Evolutionary conservation across 768 basidiomycete species (phyloP).

Genomic region (Suillus tomentosus): DNA sequence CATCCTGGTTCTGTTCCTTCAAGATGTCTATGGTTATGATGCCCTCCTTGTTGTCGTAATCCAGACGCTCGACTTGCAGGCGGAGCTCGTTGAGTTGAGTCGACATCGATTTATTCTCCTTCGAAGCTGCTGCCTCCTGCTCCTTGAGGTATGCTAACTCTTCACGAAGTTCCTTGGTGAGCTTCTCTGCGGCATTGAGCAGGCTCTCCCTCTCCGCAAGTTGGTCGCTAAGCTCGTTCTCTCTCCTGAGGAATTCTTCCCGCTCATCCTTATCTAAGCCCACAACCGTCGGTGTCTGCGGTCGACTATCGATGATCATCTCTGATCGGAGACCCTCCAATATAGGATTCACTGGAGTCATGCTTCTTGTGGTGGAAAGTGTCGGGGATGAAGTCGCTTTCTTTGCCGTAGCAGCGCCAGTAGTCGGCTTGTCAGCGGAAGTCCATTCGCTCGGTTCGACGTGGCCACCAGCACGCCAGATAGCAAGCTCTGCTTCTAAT

Average conservation of each 20-base stretch:
- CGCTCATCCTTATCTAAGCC: constrained; percentile 94
- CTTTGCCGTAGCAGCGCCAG: constrained; percentile 47
- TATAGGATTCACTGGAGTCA: constrained; percentile 74
- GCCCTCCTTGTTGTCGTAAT: constrained; percentile 96
- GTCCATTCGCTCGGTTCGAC: constrained; percentile 89
- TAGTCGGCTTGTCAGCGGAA: constrained; percentile 56
- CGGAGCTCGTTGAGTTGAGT: constrained; percentile 91
- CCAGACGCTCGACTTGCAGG: constrained; percentile 86
- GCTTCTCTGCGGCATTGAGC: constrained; percentile 77
- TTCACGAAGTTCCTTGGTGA: constrained; percentile 85
- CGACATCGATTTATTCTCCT: constrained; percentile 95
- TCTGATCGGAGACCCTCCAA: constrained; percentile 73
- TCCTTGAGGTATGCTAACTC: constrained; percentile 91
- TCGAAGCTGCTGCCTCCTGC: constrained; percentile 77
- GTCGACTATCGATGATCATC: constrained; percentile 65
- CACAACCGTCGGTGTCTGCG: constrained; percentile 88
- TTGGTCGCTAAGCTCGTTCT: constrained; percentile 94
- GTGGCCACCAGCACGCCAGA: constrained; percentile 85
- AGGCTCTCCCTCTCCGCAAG: constrained; percentile 91
- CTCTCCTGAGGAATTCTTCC: constrained; percentile 93
- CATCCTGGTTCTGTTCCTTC: constrained; percentile 90
- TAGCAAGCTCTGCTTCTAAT: constrained; percentile 86
- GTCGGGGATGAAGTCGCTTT: constrained; percentile 58
- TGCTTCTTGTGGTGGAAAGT: constrained; percentile 65
- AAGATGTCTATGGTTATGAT: constrained; percentile 91